Conservation (phyloP, 768 basidiomycete genomes). For the Pluteus cervinus region DNA sequence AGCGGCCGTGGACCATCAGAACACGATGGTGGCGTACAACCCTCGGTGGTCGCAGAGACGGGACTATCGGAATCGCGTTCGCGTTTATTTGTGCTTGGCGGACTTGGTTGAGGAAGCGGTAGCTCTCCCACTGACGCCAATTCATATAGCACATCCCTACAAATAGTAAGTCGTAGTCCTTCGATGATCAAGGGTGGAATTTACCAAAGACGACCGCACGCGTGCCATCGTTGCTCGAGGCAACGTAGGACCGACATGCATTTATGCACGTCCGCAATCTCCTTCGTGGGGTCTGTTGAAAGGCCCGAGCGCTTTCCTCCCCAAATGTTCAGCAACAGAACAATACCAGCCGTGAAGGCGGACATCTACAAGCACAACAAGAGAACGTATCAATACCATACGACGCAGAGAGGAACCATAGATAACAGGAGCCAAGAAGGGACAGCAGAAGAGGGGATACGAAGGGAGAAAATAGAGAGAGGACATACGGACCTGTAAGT, state of each 20-base stretch:
- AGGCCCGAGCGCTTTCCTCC: constrained; percentile 47
- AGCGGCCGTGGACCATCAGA: constrained; percentile 3
- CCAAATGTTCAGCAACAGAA: constrained; percentile 67
- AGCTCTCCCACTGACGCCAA: constrained; percentile 67
- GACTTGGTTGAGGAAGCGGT: constrained; percentile 54
- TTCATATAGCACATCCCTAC: constrained; percentile 70
- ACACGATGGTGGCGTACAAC: constrained; percentile 6
- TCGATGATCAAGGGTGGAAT: constrained; percentile 2
- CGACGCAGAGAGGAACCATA: background rate
- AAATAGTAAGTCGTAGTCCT: constrained; percentile 19
- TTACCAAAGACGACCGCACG: constrained; percentile 41
- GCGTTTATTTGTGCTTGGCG: constrained; percentile 49
- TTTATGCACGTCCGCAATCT: constrained; percentile 60
- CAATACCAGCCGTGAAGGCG: constrained; percentile 42
- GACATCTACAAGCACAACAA: constrained; percentile 23
- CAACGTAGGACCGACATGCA: constrained; percentile 49
- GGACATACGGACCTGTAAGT: constrained; percentile 25
- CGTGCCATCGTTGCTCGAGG: constrained; percentile 37
- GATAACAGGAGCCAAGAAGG: background rate
- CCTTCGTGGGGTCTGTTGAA: constrained; percentile 40
- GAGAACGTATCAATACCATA: constrained; percentile 1
- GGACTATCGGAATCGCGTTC: constrained; percentile 56
- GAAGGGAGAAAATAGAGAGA: background rate
- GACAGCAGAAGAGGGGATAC: constrained; percentile 2
- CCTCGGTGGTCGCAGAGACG: constrained; percentile 9